Conservation (phyloP, 805 yeast species). For the Kockiozyma suomiensis region DNA sequence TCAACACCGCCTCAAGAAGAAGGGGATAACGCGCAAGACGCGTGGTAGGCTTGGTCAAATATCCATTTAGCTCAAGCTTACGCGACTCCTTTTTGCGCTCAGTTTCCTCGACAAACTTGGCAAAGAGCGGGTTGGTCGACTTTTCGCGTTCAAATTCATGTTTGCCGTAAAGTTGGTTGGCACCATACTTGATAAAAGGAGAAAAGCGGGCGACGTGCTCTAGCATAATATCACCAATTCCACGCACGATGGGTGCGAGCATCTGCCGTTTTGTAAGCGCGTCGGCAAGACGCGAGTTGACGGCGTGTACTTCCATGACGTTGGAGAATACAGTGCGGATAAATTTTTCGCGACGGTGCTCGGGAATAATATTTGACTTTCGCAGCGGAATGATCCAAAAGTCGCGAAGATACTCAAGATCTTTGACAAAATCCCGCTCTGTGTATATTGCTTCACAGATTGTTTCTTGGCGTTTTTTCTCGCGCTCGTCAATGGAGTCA, state of each 20-base stretch:
- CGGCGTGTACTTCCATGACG: slow-evolving; percentile 80
- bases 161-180: slow-evolving; percentile 92
- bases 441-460: slow-evolving; percentile 92
- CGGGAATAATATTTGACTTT: slow-evolving; percentile 84
- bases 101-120: slow-evolving; percentile 90
- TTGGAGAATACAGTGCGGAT: slow-evolving; percentile 90
- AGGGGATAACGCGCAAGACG: slow-evolving; percentile 94
- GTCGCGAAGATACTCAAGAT: slow-evolving; percentile 88
- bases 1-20: slow-evolving; percentile 76
- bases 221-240: slow-evolving; percentile 83
- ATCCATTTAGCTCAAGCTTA: slow-evolving; percentile 89
- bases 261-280: slow-evolving; percentile 86
- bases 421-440: slow-evolving; percentile 93
- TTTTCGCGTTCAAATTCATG: slow-evolving; percentile 94
- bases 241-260: slow-evolving; percentile 77
- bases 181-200: slow-evolving; percentile 91
- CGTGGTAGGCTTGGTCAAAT: slow-evolving; percentile 91
- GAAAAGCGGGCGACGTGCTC: slow-evolving; percentile 85
- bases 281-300: slow-evolving; percentile 84
- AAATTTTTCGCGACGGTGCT: slow-evolving; percentile 84
- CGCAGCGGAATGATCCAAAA: slow-evolving; percentile 91
- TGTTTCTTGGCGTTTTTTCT: slow-evolving; percentile 90
- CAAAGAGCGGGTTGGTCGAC: slow-evolving; percentile 84
- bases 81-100: slow-evolving; percentile 82
- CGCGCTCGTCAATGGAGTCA: slow-evolving; percentile 77